A percentile compares a stretch with the other conserved stretches of the same genome.
These are phyloP conservation scores for Microsporum ferrugineum DNA, from an alignment of 2,329 filamentous ascomycete species.

Conservation along the genomic window DNA sequence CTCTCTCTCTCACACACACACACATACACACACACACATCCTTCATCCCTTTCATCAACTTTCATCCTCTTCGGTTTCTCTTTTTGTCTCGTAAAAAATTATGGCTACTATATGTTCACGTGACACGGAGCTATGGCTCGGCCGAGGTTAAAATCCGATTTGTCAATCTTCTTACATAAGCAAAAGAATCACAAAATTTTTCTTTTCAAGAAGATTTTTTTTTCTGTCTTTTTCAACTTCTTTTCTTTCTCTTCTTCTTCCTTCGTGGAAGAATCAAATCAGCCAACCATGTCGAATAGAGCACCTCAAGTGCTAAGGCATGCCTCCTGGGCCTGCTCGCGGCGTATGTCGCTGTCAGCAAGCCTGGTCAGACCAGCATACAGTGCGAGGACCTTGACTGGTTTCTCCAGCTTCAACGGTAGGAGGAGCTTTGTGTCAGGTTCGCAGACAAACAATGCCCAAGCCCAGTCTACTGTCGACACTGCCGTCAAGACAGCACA, in stretches of 20 bases:
- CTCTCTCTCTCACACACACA: neutral
- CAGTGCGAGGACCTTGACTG: slow-evolving; percentile 21
- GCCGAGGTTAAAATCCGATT: slow-evolving; percentile 1
- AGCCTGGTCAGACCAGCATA: slow-evolving; percentile 26
- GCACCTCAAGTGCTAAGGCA: slow-evolving; percentile 63
- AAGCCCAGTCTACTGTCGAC: slow-evolving; percentile 70
- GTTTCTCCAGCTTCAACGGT: slow-evolving; percentile 13
- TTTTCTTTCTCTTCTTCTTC: neutral
- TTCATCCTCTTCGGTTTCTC: neutral
- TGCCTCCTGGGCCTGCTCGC: slow-evolving; percentile 51
- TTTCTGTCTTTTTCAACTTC: neutral
- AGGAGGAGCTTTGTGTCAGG: slow-evolving; percentile 70
- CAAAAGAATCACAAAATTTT: neutral
- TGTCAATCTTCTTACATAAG: neutral
- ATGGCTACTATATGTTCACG: neutral
- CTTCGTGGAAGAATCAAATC: neutral
- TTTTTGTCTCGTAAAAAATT: neutral
- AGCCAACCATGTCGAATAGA: slow-evolving; percentile 47
- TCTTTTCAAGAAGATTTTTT: neutral
- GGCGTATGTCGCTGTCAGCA: slow-evolving; percentile 37
- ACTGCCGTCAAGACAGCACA: slow-evolving; percentile 78
- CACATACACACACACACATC: too few relatives aligned
- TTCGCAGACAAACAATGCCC: slow-evolving; percentile 56
- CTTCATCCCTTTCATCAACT: neutral
- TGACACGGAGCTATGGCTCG: neutral